Percentiles rank a stretch among this genome's conserved stretches.
Evolutionary conservation across 352 stramenopile genomes (phyloP).

Genomic region (Globisporangium canariense): DNA sequence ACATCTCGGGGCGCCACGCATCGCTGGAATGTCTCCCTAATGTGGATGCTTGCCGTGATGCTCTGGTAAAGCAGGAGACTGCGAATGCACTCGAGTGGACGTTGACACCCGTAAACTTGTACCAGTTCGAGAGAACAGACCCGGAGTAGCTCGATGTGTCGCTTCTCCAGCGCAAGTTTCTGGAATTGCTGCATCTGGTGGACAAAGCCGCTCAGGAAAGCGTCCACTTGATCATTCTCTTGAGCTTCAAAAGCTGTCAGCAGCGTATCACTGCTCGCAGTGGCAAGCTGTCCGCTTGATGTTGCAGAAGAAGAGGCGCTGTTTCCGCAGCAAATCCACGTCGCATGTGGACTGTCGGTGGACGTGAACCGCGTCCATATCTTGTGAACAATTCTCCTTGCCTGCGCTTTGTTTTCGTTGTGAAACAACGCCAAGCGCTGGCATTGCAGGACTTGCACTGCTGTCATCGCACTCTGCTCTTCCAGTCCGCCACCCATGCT

Average conservation of each 20-base stretch:
- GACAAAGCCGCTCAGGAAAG: conserved; percentile 23
- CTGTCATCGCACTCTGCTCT: conserved; percentile 24
- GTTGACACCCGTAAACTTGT: conserved; percentile 46
- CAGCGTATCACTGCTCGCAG: conserved; percentile 11
- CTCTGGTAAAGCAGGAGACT: conserved; percentile 70
- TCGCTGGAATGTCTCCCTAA: conserved; percentile 30
- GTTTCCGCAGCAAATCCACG: conserved; percentile 50
- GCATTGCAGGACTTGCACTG: conserved; percentile 35
- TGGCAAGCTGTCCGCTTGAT: conserved; percentile 8
- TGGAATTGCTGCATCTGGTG: conserved; percentile 30
- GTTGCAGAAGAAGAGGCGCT: conserved; percentile 4
- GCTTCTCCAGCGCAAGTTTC: conserved; percentile 47
- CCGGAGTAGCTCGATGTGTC: conserved; percentile 29
- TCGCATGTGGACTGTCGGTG: conserved; percentile 22
- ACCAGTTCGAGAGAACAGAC: conserved; percentile 56
- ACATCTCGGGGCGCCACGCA: conserved; percentile 38
- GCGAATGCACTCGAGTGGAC: conserved; percentile 43
- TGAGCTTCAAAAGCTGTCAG: conserved; percentile 6
- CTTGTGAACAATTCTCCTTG: conserved; percentile 19
- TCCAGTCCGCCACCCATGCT: conserved; percentile 10
- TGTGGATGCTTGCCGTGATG: conserved; percentile 29
- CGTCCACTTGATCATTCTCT: conserved; percentile 23
- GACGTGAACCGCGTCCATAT: conserved; percentile 59
- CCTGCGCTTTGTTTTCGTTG: conserved; percentile 17
- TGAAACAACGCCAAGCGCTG: conserved; percentile 45